A percentile compares a stretch with the other conserved stretches of the same genome.
Evolutionary conservation across 495 filamentous ascomycete genomes (phyloP).

Genomic region (Penicillium dipodomyicola): DNA sequence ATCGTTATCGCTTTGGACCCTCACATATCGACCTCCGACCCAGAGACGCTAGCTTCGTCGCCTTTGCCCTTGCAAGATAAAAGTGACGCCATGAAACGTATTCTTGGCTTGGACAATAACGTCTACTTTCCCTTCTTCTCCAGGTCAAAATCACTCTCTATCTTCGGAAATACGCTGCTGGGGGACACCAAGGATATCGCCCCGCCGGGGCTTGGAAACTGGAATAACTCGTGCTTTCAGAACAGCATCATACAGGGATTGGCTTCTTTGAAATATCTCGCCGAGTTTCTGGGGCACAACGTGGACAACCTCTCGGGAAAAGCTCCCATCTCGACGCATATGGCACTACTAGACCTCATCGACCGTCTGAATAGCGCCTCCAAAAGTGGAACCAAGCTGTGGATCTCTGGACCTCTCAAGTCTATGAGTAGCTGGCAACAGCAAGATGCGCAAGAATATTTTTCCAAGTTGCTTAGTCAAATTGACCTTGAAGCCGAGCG

Average conservation of each 20-base stretch:
- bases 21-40: slow-evolving; percentile 29
- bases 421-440: slow-evolving; percentile 92
- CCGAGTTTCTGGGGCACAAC: slow-evolving; percentile 47
- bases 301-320: slow-evolving; percentile 42
- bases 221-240: slow-evolving; percentile 95
- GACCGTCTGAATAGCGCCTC: slow-evolving; percentile 60
- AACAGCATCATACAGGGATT: slow-evolving; percentile 92
- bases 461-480: slow-evolving; percentile 81
- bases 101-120: slow-evolving; percentile 61
- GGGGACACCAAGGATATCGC: slow-evolving; percentile 35
- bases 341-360: slow-evolving; percentile 63
- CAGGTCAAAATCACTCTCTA: slow-evolving; percentile 42
- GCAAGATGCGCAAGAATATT: slow-evolving; percentile 98
- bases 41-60: slow-evolving; percentile 18
- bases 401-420: slow-evolving; percentile 75
- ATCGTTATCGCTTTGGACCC: slow-evolving; percentile 60
- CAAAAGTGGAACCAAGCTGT: slow-evolving; percentile 69
- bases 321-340: slow-evolving; percentile 44
- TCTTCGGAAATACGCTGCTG: slow-evolving; percentile 41
- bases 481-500: slow-evolving; percentile 73
- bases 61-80: slow-evolving; percentile 47
- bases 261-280: slow-evolving; percentile 67
- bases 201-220: slow-evolving; percentile 83
- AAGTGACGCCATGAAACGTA: slow-evolving; percentile 63
- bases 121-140: slow-evolving; percentile 52